Conservation (phyloP, 2,329 filamentous ascomycete species). For the Tolypocladium capitatum region DNA sequence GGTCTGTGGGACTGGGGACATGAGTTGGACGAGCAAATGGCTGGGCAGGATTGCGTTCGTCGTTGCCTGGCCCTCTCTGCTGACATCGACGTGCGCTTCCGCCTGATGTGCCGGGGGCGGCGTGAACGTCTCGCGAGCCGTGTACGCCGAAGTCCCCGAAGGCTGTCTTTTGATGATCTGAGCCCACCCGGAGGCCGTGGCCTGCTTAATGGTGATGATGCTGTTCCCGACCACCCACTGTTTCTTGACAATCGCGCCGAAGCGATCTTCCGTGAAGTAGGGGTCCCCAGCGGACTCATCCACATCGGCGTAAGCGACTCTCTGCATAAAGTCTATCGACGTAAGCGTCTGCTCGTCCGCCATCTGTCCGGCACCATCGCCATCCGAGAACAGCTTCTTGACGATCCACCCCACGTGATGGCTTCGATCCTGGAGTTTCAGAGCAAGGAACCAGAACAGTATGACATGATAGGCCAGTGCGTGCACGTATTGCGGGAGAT, state of each 20-base stretch:
- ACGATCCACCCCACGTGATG: constrained; percentile 85
- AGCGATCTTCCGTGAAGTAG: constrained; percentile 49
- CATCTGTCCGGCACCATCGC: constrained; percentile 52
- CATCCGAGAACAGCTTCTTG: constrained; percentile 70
- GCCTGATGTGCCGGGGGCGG: constrained; percentile 45
- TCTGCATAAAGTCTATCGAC: constrained; percentile 88
- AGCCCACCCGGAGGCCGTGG: constrained; percentile 51
- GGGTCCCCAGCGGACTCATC: constrained; percentile 60
- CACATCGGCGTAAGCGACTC: constrained; percentile 72
- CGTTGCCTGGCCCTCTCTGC: constrained; percentile 36
- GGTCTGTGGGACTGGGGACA: constrained; percentile 48
- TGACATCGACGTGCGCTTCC: constrained; percentile 31
- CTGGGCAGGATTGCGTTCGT: constrained; percentile 56
- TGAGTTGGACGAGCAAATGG: constrained; percentile 57
- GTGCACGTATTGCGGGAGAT: constrained; percentile 86
- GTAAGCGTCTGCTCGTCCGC: constrained; percentile 89
- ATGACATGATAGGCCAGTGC: constrained; percentile 90
- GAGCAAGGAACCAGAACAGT: constrained; percentile 87
- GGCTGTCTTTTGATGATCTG: constrained; percentile 60
- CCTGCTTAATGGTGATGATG: constrained; percentile 62
- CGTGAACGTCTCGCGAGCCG: constrained; percentile 45
- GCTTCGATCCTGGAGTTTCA: constrained; percentile 72
- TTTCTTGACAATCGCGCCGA: constrained; percentile 53
- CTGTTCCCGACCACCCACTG: constrained; percentile 63
- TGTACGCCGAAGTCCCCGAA: constrained; percentile 50